Evolutionary conservation across 305 asterid species (phyloP), one percentile per base, ranked within the genome.

Genomic region (Caryopteris hybrid): DNA sequence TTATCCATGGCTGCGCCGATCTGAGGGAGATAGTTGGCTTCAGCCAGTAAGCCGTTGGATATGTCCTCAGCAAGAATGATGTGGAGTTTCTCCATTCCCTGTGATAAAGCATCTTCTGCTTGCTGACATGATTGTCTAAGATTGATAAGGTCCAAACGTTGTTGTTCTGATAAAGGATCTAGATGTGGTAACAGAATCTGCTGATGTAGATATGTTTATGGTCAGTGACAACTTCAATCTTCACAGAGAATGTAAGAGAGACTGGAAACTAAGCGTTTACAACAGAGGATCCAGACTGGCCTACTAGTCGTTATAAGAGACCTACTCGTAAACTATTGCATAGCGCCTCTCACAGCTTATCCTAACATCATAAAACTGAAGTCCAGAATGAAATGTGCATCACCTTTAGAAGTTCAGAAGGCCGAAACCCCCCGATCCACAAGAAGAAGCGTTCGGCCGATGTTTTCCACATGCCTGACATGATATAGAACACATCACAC

Each of bases 391-490:
- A 56, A 16, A 33, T 33, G 31, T 12, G 42, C 27, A 41, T 81
- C 59, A 93, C 99, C 96, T 86, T 87, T 61, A 94, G 82, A 72
- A 94, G 88, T 43, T 87, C 96, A 1, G 99, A 88, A 60, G 97
- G 97, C 20, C 96, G 91, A 72, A 94, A 89, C 4, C 97, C 99
- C 3, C 93, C 96, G 2, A 94, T 91, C 99, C 99, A 94, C 58
- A 86, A 77, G 86, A 88, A 94, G 47, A 94, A 89, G 2, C 97
- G 92, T 52, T 91, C 99, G 3, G 90, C 95, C 16, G 96, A 61
- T 34, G 96, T 91, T 38, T 81, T 87, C 99, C 97, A 91, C 81
- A 80, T 73, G 18, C 99, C 99, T 2, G 88, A 84, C 84, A 94
- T 86, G 50, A 91, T 71, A 63, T 88, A 91, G 79, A 91, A 86